These are phyloP conservation scores for Boletus vermiculosoides DNA, from an alignment of 768 basidiomycete genomes.

Conservation along the genomic window DNA sequence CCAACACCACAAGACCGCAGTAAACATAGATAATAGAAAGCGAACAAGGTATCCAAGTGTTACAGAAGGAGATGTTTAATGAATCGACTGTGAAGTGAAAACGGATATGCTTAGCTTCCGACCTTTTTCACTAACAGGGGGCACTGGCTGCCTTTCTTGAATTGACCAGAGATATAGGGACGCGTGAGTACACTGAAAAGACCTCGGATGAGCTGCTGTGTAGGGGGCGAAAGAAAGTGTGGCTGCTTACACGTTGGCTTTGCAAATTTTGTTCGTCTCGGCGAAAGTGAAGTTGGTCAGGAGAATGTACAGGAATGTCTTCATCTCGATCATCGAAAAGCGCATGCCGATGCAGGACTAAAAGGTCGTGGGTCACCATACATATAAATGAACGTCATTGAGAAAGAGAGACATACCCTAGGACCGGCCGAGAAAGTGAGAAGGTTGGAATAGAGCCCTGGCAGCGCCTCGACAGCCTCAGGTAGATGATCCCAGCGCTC, in stretches of 20 bases:
- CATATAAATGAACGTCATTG: neutral
- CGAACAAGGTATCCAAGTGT: neutral
- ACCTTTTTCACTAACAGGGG: slow-evolving; percentile 51
- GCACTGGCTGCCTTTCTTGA: slow-evolving; percentile 58
- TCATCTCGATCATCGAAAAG: slow-evolving; percentile 83
- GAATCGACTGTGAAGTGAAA: neutral
- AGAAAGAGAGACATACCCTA: slow-evolving; percentile 48
- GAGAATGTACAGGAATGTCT: slow-evolving; percentile 69
- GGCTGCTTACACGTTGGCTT: slow-evolving; percentile 58
- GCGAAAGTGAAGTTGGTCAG: slow-evolving; percentile 64
- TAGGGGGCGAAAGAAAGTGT: neutral
- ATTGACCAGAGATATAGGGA: slow-evolving; percentile 56
- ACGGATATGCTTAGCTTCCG: slow-evolving; percentile 4
- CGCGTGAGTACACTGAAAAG: slow-evolving; percentile 57
- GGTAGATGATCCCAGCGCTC: slow-evolving; percentile 81
- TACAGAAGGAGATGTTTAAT: neutral
- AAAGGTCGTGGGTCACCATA: neutral
- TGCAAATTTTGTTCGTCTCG: slow-evolving; percentile 50
- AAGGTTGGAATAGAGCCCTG: slow-evolving; percentile 69
- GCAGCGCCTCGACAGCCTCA: slow-evolving; percentile 60
- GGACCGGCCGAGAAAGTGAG: slow-evolving; percentile 82
- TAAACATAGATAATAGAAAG: neutral
- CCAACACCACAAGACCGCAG: neutral
- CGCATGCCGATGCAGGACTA: slow-evolving; percentile 83
- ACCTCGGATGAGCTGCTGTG: neutral